These are phyloP conservation scores for Podospora comata DNA, from an alignment of 495 filamentous ascomycete genomes.

Conservation along the genomic window DNA sequence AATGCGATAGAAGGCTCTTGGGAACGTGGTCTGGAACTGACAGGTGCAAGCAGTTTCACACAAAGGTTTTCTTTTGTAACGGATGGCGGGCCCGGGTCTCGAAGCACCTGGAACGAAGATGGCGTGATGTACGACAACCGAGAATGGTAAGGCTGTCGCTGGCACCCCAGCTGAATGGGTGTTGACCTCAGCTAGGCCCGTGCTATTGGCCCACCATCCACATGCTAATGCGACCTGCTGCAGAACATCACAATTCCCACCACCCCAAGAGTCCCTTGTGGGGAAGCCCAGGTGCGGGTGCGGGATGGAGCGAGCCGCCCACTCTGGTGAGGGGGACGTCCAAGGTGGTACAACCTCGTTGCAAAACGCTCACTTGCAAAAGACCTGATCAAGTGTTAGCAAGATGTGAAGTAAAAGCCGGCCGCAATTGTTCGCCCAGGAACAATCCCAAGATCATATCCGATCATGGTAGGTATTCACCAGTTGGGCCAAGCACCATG, in stretches of 20 bases:
- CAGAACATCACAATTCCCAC: not conserved
- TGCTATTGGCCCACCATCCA: not conserved
- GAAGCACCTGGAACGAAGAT: too few relatives aligned
- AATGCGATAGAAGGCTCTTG: too few relatives aligned
- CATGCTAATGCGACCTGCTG: not conserved
- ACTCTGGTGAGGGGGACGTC: not conserved
- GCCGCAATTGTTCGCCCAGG: too few relatives aligned
- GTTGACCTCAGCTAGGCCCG: not conserved
- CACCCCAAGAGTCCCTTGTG: too few relatives aligned
- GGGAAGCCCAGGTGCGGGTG: too few relatives aligned
- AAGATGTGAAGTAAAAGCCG: too few relatives aligned
- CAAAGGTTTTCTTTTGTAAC: not conserved
- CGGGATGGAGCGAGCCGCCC: not conserved
- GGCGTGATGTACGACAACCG: not conserved
- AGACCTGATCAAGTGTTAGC: too few relatives aligned
- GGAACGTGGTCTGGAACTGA: not conserved
- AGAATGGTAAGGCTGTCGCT: not conserved
- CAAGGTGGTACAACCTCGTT: too few relatives aligned
- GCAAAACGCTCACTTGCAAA: too few relatives aligned
- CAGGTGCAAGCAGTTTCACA: not conserved
- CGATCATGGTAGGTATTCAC: too few relatives aligned
- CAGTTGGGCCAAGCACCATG: too few relatives aligned
- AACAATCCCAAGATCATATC: too few relatives aligned
- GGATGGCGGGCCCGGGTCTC: not conserved
- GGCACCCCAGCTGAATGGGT: not conserved